Percentiles rank a stretch among this genome's conserved stretches.
These are phyloP conservation scores for Quercus gilva DNA, from an alignment of 306 rosid species.

Conservation along the genomic window DNA sequence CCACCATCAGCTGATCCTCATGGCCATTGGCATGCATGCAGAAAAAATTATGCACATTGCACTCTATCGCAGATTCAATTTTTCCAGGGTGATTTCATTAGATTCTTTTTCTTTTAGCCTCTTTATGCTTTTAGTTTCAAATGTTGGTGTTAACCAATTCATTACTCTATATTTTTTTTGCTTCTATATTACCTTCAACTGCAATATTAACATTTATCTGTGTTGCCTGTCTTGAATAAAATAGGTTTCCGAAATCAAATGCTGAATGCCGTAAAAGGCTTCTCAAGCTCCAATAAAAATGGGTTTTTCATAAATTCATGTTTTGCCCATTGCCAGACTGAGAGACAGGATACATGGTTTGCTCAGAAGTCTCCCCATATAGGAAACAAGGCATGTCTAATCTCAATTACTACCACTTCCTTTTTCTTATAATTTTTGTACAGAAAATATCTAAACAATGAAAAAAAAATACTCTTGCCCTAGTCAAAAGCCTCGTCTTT, in stretches of 20 bases:
- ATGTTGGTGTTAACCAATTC: neutral
- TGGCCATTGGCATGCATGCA: constrained; percentile 71
- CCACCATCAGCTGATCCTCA: constrained; percentile 80
- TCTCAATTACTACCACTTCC: constrained; percentile 1
- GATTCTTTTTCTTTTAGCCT: neutral
- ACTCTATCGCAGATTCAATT: constrained; percentile 75
- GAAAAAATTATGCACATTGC: constrained; percentile 57
- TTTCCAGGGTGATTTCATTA: constrained; percentile 58
- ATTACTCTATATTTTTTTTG: constrained; percentile 7
- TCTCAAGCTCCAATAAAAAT: constrained; percentile 46
- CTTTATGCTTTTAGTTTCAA: neutral
- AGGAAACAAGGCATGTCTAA: constrained; percentile 48
- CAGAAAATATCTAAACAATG: neutral
- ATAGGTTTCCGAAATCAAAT: constrained; percentile 82
- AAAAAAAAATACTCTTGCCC: no score
- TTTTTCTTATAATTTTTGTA: neutral
- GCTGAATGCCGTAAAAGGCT: constrained; percentile 50
- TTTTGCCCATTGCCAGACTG: constrained; percentile 95
- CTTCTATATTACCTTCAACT: neutral
- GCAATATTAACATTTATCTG: no score
- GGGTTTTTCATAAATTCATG: constrained; percentile 88
- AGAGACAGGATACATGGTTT: constrained; percentile 95
- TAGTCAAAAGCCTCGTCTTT: no score
- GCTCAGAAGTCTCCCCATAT: constrained; percentile 74
- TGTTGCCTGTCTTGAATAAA: neutral